Evolutionary conservation across 441 rosid species (phyloP).

Genomic region (Mallotus repandus): DNA sequence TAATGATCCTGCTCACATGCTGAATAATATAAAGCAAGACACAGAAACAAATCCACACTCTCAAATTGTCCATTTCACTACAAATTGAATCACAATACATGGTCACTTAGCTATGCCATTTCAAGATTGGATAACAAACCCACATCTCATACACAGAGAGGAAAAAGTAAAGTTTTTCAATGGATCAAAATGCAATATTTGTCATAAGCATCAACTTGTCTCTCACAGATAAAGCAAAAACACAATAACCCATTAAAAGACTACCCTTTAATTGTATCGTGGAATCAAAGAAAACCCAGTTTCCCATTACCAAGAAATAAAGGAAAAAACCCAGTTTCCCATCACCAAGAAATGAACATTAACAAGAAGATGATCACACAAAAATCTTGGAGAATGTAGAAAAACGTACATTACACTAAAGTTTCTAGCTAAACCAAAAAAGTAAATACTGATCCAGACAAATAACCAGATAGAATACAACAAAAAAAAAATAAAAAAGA

Average conservation of each 20-base stretch:
- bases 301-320: no score
- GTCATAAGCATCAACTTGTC: background rate
- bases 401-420: background rate
- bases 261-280: background rate
- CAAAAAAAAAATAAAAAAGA: background rate
- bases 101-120: background rate
- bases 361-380: background rate
- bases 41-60: background rate
- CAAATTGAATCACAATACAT: no score
- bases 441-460: background rate
- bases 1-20: background rate
- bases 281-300: background rate
- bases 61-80: background rate
- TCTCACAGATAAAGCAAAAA: background rate
- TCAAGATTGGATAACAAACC: background rate
- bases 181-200: background rate
- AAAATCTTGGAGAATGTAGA: background rate
- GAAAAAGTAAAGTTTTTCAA: background rate
- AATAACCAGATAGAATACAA: background rate
- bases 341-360: conserved; percentile 2
- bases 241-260: background rate
- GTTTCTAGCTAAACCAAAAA: background rate
- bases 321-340: background rate
- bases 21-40: background rate
- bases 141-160: background rate